Evolutionary conservation across 768 basidiomycete species (phyloP).

Genomic region (Tricholomella constricta): DNA sequence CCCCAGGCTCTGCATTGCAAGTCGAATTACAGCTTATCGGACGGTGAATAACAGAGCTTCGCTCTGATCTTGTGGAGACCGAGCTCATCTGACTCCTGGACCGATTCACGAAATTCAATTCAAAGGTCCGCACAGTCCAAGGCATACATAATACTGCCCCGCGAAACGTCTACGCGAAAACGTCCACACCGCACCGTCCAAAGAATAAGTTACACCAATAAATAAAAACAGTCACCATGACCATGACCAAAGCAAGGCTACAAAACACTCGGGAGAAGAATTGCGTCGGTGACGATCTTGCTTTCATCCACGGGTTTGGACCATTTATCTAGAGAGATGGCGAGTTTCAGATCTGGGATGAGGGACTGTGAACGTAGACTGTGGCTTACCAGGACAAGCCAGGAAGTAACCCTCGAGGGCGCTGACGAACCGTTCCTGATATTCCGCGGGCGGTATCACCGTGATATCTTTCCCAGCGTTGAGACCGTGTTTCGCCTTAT

Average conservation of each 20-base stretch:
- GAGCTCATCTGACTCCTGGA: too few relatives aligned
- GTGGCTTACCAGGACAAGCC: slow-evolving; percentile 64
- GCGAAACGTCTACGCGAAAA: too few relatives aligned
- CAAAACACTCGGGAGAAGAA: slow-evolving; percentile 45
- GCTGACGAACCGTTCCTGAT: slow-evolving; percentile 73
- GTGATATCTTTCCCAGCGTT: slow-evolving; percentile 75
- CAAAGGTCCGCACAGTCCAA: too few relatives aligned
- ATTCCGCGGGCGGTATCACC: slow-evolving; percentile 78
- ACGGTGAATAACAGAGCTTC: too few relatives aligned
- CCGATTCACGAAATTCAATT: too few relatives aligned
- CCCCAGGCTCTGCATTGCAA: too few relatives aligned
- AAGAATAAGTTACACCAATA: slow-evolving; percentile 13
- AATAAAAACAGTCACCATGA: background rate
- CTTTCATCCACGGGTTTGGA: slow-evolving; percentile 44
- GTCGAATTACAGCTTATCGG: too few relatives aligned
- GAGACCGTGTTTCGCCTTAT: slow-evolving; percentile 80
- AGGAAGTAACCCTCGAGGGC: slow-evolving; percentile 77
- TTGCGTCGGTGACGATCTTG: slow-evolving; percentile 39
- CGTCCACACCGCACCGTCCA: background rate
- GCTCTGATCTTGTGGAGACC: too few relatives aligned
- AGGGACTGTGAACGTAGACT: background rate
- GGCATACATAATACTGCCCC: too few relatives aligned
- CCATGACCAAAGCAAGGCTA: slow-evolving; percentile 18
- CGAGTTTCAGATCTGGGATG: background rate
- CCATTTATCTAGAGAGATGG: slow-evolving; percentile 44